phyloP scores from a whole-genome alignment of 805 yeast species.

The Metschnikowia proteae region DNA sequence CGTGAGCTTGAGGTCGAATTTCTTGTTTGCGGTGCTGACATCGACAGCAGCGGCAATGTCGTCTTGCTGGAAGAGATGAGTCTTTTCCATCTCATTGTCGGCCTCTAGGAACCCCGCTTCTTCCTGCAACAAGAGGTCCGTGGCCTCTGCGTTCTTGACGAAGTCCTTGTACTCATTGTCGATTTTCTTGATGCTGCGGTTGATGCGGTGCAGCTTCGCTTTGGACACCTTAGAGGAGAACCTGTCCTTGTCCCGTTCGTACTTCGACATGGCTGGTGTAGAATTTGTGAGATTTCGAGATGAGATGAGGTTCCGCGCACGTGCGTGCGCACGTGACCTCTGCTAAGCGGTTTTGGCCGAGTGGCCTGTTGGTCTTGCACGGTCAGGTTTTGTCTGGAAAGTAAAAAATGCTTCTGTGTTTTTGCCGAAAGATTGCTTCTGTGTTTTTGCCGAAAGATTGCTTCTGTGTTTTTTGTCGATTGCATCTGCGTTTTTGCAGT shows the following conservation, averaged over 20 bases:
- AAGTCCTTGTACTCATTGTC: slow-evolving; percentile 77
- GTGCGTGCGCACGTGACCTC: neutral
- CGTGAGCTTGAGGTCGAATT: slow-evolving; percentile 64
- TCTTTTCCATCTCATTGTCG: slow-evolving; percentile 86
- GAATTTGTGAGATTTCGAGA: neutral
- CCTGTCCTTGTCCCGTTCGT: slow-evolving; percentile 15
- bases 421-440: too few species aligned
- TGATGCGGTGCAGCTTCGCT: slow-evolving; percentile 13
- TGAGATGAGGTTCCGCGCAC: neutral
- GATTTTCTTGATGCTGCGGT: slow-evolving; percentile 51
- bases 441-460: too few species aligned
- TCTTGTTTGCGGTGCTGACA: slow-evolving; percentile 66
- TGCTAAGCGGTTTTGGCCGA: too few species aligned
- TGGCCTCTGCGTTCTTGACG: slow-evolving; percentile 75
- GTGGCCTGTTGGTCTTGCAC: too few species aligned
- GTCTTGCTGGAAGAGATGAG: slow-evolving; percentile 77
- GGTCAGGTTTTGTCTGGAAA: too few species aligned
- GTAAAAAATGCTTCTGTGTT: too few species aligned
- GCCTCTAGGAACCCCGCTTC: slow-evolving; percentile 85
- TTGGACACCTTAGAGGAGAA: slow-evolving; percentile 14
- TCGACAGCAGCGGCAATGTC: slow-evolving; percentile 79
- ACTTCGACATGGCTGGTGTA: slow-evolving; percentile 9
- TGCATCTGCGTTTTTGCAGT: too few species aligned
- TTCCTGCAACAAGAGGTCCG: slow-evolving; percentile 83
- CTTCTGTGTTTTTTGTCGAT: too few species aligned